Base-by-base conservation (phyloP, 1,284 basidiomycete species). In the Cutaneotrichosporon sp. region DNA sequence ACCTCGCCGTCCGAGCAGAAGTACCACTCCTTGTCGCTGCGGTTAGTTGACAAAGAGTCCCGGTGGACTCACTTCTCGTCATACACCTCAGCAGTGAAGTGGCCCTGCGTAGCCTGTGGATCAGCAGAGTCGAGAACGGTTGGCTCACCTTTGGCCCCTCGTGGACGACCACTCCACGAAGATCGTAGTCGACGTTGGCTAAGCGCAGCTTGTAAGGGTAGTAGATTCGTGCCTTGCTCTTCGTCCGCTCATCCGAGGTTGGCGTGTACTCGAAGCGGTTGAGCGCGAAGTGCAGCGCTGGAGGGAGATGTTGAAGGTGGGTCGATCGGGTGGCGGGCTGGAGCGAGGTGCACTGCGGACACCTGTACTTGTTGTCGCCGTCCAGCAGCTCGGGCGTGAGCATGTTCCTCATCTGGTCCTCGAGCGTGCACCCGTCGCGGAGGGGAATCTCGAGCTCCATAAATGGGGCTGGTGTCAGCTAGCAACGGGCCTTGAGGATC, bases 81-180 rank as follows among this genome's bases (percentile, higher is more conserved):
- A 71, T 87, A 89, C 7, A 93, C 90, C 72, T 95, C 89, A 29
- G 91, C 91, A 69, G 92, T 88, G 71, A 97, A 97, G 74, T 97
- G 93, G 3, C 93, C 93, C 69, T 92, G 90, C 78, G 94, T 90
- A 13, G 93, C 93, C 79, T 91, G 89, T 2, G 11, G 10, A 43
- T 59, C 50, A 65, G 58, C 43, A 45, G 9, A 18, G 5, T 18
- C 18, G 1, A 22, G 7, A 9, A 20, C n/a, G n/a, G 2, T 5
- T 14, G 7, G 72, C 77, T 70, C 54, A 79, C 78, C 49, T 71
- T 77, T 10, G 84, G 71, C 2, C 93, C 93, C 71, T 90, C 89
- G 78, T 97, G 93, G 58, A 91, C 77, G 10, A 97, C 79, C 10
- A 95, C 86, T 7, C 90, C 93, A 47, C 87, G 84, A 31, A 97